Base-by-base conservation (phyloP, 495 filamentous ascomycete genomes). In the Neurospora hispaniola region DNA sequence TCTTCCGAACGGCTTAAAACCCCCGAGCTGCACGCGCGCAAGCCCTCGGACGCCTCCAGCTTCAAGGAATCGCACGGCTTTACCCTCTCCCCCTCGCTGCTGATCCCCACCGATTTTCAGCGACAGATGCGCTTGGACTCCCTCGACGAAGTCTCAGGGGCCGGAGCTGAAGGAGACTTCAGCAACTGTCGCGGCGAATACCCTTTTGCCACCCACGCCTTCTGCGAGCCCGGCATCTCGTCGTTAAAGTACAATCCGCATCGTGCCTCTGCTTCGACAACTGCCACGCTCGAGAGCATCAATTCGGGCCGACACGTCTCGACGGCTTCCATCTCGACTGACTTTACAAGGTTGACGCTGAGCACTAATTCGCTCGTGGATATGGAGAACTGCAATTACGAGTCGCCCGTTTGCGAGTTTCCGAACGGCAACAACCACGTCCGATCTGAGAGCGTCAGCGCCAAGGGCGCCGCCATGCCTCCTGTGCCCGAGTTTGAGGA, bases 1-100 rank as follows among this genome's bases (percentile, higher is more conserved):
- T 79, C 78, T 23, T 79, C 78, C 31, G 73, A 75, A 2, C 75
- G 77, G 4, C 77, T 79, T 59, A 66, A 35, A 4, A 72, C 79
- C 38, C 80, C 79, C 40, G 73, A 75, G 3, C 76, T 78, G 7
- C 77, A 80, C 68, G 78, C 76, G 10, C 78, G 82, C 39, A 79
- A 81, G 48, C 76, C 79, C 7, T 86, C 86, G 1, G 79, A 83
- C 62, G 85, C 83, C 10, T 84, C 82, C 16, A 87, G 83, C 76
- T 87, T 86, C 77, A 85, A 85, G 73, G 87, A 88, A 75, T 84
- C 82, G 12, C 86, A 89, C 71, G 85, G 85, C 68, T 88, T 89
- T 76, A 81, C 77, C 70, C 77, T 89, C 7, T 88, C 86, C 31
- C 87, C 87, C 5, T 85, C 85, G 16, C 81, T 88, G 48, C 78